Percentiles rank a stretch among this genome's conserved stretches.
Evolutionary conservation across 192 early-diverging fungal species (phyloP).

Genomic region (Mortierella hygrophila): DNA sequence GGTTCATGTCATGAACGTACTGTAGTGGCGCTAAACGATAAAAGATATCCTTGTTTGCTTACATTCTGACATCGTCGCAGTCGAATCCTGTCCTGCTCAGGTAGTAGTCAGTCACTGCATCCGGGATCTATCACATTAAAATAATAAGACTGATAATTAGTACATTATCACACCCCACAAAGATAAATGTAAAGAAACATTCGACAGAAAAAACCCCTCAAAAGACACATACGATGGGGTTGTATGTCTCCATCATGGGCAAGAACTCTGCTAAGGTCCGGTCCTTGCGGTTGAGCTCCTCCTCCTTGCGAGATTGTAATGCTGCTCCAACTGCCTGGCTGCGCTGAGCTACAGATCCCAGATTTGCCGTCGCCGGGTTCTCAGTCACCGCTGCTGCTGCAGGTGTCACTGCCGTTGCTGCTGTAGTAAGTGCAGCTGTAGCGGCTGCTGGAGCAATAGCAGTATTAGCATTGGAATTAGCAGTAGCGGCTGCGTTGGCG

Average conservation of each 20-base stretch:
- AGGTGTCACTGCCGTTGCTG: neutral
- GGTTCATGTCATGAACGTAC: neutral
- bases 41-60: conserved; percentile 24
- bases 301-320: conserved; percentile 58
- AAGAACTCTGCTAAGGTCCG: conserved; percentile 87
- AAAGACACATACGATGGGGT: conserved; percentile 76
- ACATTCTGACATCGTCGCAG: conserved; percentile 83
- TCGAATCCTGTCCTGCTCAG: conserved; percentile 81
- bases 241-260: conserved; percentile 87
- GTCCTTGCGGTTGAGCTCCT: conserved; percentile 73
- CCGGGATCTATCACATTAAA: conserved; percentile 78
- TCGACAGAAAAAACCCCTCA: neutral
- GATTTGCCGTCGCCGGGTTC: neutral
- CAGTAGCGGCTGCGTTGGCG: neutral
- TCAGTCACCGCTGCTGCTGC: neutral
- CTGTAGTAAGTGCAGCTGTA: neutral
- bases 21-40: neutral
- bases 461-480: neutral
- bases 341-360: conserved; percentile 29
- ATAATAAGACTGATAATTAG: neutral
- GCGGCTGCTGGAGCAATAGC: neutral
- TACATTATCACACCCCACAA: neutral
- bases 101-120: conserved; percentile 95
- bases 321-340: conserved; percentile 40
- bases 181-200: neutral